Conservation (phyloP, 2,329 filamentous ascomycete genomes). For the Talaromyces albobiverticillius region DNA sequence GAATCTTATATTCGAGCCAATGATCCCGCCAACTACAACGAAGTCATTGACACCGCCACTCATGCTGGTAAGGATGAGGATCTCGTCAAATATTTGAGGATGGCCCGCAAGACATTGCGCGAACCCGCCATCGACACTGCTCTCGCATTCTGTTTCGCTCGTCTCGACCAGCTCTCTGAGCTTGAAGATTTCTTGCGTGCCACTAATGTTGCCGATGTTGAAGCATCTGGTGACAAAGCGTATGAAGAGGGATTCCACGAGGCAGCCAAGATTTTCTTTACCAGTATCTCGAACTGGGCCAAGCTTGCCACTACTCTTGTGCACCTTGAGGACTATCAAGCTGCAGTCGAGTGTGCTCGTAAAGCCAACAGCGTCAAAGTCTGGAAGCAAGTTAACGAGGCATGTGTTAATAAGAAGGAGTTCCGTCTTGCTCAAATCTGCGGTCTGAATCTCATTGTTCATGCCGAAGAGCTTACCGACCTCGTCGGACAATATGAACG, state of each 20-base stretch:
- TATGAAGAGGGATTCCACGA: constrained; percentile 92
- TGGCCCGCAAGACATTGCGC: constrained; percentile 94
- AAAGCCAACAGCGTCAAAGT: constrained; percentile 99
- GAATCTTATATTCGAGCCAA: constrained; percentile 96
- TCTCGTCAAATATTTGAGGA: constrained; percentile 90
- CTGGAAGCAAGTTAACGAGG: constrained; percentile 97
- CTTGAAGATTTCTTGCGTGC: constrained; percentile 93
- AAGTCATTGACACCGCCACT: constrained; percentile 94
- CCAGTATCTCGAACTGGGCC: constrained; percentile 98
- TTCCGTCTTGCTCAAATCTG: constrained; percentile 98
- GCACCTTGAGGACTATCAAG: constrained; percentile 95
- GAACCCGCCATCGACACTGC: constrained; percentile 92
- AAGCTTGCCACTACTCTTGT: constrained; percentile 97
- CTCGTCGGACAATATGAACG: constrained; percentile 95
- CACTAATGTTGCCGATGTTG: constrained; percentile 92
- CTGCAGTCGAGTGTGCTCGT: constrained; percentile 92
- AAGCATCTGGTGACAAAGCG: constrained; percentile 96
- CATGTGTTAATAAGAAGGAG: constrained; percentile 95
- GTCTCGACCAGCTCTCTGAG: constrained; percentile 85
- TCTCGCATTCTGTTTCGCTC: constrained; percentile 88
- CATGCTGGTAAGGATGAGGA: constrained; percentile 98
- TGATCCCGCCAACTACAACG: constrained; percentile 87
- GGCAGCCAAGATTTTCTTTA: constrained; percentile 98
- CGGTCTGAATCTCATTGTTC: constrained; percentile 94
- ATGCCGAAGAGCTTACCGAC: constrained; percentile 89